Evolutionary conservation across 2,329 filamentous ascomycete genomes (phyloP), one percentile per base, ranked within the genome.

Genomic region (Neoscytalidium dimidiatum): DNA sequence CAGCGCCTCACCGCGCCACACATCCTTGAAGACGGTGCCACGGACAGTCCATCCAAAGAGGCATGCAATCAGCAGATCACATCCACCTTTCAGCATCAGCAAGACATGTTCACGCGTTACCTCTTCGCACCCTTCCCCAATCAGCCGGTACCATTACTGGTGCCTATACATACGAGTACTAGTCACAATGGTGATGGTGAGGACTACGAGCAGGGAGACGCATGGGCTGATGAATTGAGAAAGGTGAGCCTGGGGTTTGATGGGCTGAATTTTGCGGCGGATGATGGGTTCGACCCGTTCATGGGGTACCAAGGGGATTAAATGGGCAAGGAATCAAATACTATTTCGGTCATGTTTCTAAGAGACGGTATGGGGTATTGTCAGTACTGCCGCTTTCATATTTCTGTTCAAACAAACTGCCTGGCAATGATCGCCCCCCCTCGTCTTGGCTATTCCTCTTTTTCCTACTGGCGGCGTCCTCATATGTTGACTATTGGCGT

Each of bases 221-320:
- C 61, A 33, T 60, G 65, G 48, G 63, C 62, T 23, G 67, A 68
- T 17, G 65, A 67, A 48, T 21, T 69, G 46, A 61, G 43, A 4
- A 65, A 52, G 63, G 64, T 69, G 11, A 46, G 61, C 17, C 61
- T 68, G 56, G 67, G 64, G 17, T 68, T 71, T 33, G 69, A 71
- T 49, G 70, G 70, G 43, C 41, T 71, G 52, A 70, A 64, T 46
- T 71, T 71, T 56, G 29, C 26, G n/a, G 67, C 65, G 6, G 68
- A 69, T 48, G 69, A 69, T 33, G 68, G 66, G 66, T 69, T 69
- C 38, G 69, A 71, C 66, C 68, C 69, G 35, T 71, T 71, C 51
- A 70, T 71, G 70, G 69, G 70, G 23, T 68, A 64, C 41, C 62
- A 56, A 14, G 62, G 62, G 21, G 52, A 64, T 31, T 53, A 26